phyloP scores from a whole-genome alignment of 306 rosid genomes.

The Inga leiocalycina region DNA sequence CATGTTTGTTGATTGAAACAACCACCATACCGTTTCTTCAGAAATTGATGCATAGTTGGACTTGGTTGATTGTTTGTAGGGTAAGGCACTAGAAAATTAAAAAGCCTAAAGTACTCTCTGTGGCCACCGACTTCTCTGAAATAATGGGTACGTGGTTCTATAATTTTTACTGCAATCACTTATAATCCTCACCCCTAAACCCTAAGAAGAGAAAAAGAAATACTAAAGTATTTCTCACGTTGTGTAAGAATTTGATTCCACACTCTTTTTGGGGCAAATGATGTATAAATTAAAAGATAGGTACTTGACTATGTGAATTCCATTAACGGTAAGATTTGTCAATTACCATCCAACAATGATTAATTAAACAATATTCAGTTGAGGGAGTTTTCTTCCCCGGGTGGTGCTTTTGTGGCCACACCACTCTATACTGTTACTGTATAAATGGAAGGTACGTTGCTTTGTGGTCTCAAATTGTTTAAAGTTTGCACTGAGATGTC shows the following conservation, averaged over 20 bases:
- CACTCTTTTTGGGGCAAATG: too few species aligned
- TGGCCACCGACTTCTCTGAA: slow-evolving; percentile 9
- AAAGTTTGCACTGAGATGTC: slow-evolving; percentile 32
- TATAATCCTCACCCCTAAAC: neutral
- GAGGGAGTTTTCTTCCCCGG: neutral
- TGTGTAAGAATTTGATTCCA: neutral
- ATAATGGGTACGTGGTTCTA: neutral
- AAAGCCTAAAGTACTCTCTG: neutral
- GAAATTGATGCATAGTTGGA: neutral
- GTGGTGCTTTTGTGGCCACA: neutral
- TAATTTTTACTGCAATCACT: neutral
- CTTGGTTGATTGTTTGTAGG: neutral
- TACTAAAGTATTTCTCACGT: neutral
- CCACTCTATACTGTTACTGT: neutral
- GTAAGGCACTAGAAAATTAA: too few species aligned
- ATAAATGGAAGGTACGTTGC: neutral
- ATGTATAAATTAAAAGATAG: neutral
- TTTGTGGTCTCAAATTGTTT: neutral
- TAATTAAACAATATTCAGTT: neutral
- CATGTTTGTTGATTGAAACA: neutral
- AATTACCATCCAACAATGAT: neutral
- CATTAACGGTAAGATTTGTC: neutral
- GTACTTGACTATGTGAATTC: neutral
- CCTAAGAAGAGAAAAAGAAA: neutral
- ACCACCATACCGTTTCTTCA: too few species aligned